These are phyloP conservation scores for Aspergillus fructus DNA, from an alignment of 2,329 filamentous ascomycete genomes.

Conservation along the genomic window DNA sequence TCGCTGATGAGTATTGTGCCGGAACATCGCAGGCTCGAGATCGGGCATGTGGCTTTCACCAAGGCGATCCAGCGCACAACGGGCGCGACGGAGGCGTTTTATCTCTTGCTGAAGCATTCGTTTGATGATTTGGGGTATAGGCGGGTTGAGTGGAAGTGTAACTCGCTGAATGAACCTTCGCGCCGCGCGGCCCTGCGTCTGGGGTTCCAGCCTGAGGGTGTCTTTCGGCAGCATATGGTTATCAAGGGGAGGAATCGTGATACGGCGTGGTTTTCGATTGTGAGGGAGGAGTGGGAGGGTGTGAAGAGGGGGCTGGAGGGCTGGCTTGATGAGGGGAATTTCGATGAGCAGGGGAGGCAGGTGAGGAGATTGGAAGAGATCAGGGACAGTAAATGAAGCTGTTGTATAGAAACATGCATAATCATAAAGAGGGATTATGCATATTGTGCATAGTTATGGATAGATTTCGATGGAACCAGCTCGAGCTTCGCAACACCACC, in stretches of 20 bases:
- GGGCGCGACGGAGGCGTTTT: constrained; percentile 59
- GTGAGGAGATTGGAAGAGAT: constrained; percentile 15
- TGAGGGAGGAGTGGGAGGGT: constrained; percentile 62
- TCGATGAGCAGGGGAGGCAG: constrained; percentile 56
- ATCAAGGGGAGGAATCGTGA: constrained; percentile 58
- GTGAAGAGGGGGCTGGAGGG: constrained; percentile 48
- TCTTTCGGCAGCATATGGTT: constrained; percentile 63
- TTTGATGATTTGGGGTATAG: constrained; percentile 57
- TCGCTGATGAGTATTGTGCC: constrained; percentile 49
- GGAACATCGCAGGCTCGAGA: constrained; percentile 53
- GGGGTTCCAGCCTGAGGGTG: constrained; percentile 61
- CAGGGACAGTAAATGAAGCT: background rate
- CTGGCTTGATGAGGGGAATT: constrained; percentile 59
- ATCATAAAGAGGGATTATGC: too few relatives aligned
- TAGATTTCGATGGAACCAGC: too few relatives aligned
- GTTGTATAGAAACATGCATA: too few relatives aligned
- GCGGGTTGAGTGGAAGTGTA: constrained; percentile 65
- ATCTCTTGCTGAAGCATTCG: constrained; percentile 54
- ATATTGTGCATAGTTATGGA: too few relatives aligned
- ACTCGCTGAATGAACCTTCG: constrained; percentile 56
- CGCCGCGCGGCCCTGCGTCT: constrained; percentile 55
- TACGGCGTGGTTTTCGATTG: constrained; percentile 60
- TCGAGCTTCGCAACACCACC: too few relatives aligned
- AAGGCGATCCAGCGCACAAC: constrained; percentile 53
- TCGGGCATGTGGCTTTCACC: constrained; percentile 57